Base-by-base conservation (phyloP, 148 eudicot genomes). In the Amaranthus palmeri region DNA sequence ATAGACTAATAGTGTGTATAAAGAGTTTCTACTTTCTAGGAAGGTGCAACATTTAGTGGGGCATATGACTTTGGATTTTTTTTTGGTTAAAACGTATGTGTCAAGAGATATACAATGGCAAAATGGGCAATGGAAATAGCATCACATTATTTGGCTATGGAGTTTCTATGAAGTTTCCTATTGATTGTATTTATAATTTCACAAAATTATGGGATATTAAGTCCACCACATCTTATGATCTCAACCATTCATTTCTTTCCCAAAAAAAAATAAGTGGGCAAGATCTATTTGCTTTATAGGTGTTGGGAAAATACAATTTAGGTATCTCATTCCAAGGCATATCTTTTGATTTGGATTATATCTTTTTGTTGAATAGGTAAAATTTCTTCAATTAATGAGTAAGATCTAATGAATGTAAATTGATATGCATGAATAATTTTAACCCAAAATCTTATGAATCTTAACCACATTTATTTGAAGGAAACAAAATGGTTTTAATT, bases 141-240 rank as follows among this genome's bases (percentile, higher is more conserved):
- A 73, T 69, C 57, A 43, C 61, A 54, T 68, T 68, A 69, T 25
- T 54, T 10, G 36, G 44, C 25, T 48, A 65, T 63, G 42, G 55
- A 58, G 69, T 74, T 84, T 71, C 87, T 58, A n/a, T 7, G 87
- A 84, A 84, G 77, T 72, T 84, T 84, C 87, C 76, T 76, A 67
- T 68, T 10, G 14, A 13, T 36, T 3, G 46, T 15, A 65, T 62
- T 40, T 60, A 46, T 65, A 15, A 6, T 9, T 45, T 17, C 10
- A 0, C 14, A 7, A 65, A 65, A 48, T 65, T 4, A 48, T 49
- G 68, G 10, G 9, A 17, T 52, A 8, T n/a, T 9, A 58, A 50
- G 42, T 47, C 45, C n/a, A 18, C 17, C 25, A 5, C 47, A 11
- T 57, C 36, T 25, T 25, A 25, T 25, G 36, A 25, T 25, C 25